Conservation (phyloP, 257 asterid species). For the Przewalskia tangutica region DNA sequence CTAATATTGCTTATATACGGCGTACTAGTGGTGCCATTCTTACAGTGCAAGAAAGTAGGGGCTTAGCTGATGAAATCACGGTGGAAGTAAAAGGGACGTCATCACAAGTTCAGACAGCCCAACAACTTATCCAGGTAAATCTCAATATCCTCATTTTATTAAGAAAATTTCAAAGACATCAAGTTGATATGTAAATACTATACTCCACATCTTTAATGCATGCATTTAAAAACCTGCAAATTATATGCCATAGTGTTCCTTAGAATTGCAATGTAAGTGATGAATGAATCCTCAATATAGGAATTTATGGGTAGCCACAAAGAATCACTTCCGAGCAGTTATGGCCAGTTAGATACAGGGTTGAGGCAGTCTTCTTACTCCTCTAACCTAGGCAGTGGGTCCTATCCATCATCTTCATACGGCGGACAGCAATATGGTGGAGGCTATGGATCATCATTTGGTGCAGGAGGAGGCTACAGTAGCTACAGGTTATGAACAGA, state of each 20-base stretch:
- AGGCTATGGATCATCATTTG: constrained; percentile 57
- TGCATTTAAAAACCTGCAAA: neutral
- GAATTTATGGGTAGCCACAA: constrained; percentile 7
- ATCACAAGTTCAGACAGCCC: constrained; percentile 74
- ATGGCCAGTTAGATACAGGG: constrained; percentile 12
- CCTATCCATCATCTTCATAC: constrained; percentile 38
- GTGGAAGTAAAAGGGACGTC: constrained; percentile 87
- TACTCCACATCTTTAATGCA: neutral
- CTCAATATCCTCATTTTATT: neutral
- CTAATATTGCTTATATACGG: constrained; percentile 72
- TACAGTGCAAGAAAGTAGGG: constrained; percentile 72
- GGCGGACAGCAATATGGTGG: constrained; percentile 46
- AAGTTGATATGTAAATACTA: neutral
- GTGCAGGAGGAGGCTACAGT: constrained; percentile 54
- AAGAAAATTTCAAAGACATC: neutral
- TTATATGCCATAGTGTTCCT: neutral
- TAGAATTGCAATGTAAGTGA: neutral
- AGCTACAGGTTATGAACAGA: constrained; percentile 40
- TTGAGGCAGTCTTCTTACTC: constrained; percentile 46
- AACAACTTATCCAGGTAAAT: constrained; percentile 74
- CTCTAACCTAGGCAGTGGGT: constrained; percentile 42
- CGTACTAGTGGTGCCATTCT: constrained; percentile 76
- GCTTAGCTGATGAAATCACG: constrained; percentile 62
- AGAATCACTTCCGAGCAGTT: constrained; percentile 11
- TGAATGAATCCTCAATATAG: constrained; percentile 1